Conservation (phyloP, 1,284 basidiomycete genomes). For the Trichosporon sp. region DNA sequence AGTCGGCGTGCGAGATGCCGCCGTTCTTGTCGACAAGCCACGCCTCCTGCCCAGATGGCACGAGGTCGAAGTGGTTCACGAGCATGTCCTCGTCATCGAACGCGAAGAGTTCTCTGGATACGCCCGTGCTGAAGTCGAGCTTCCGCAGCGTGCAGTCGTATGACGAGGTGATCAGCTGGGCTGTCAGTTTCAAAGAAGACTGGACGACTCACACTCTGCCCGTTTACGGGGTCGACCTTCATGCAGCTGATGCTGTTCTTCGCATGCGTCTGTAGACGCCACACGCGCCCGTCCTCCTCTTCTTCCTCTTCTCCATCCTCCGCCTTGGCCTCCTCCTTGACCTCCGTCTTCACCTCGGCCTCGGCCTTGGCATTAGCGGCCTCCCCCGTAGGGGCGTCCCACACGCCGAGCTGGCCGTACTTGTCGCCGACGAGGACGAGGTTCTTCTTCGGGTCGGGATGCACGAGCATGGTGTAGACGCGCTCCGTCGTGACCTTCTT, state of each 20-base stretch:
- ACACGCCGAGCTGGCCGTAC: conserved; percentile 49
- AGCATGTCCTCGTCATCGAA: conserved; percentile 49
- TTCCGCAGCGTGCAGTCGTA: conserved; percentile 53
- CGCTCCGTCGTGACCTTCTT: conserved; percentile 49
- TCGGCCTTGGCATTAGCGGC: not conserved
- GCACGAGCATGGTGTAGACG: conserved; percentile 51
- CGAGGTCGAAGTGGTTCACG: conserved; percentile 52
- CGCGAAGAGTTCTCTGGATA: conserved; percentile 49
- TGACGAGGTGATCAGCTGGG: conserved; percentile 48
- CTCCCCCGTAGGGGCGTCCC: conserved; percentile 25
- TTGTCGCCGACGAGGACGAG: conserved; percentile 53
- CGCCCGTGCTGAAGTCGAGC: conserved; percentile 47
- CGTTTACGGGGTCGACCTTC: conserved; percentile 47
- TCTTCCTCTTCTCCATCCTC: conserved; percentile 22
- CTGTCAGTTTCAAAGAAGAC: not conserved
- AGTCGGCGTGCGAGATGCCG: conserved; percentile 51
- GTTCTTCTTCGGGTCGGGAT: conserved; percentile 49
- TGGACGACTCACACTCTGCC: conserved; percentile 38
- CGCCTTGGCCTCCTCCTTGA: conserved; percentile 1
- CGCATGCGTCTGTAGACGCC: conserved; percentile 50
- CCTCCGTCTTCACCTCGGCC: not conserved
- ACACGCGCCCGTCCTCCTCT: conserved; percentile 39
- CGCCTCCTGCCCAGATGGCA: conserved; percentile 46
- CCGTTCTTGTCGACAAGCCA: conserved; percentile 51
- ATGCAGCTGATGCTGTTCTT: conserved; percentile 46